Percentiles rank a stretch among this genome's conserved stretches.
Evolutionary conservation across 306 rosid species (phyloP).

Genomic region (Acacia melanoxylon): DNA sequence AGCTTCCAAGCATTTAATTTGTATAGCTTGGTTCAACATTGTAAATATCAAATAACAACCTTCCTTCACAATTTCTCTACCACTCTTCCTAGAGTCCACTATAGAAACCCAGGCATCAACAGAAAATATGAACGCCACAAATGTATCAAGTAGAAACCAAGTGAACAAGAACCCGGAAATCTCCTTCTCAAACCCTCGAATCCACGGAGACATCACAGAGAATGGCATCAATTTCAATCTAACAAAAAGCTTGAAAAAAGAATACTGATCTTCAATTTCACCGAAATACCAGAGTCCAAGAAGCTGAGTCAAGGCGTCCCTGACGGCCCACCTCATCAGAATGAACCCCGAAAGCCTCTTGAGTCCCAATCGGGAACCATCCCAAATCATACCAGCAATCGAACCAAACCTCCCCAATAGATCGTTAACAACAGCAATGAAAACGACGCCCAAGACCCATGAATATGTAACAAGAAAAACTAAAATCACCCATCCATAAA

Average conservation of each 20-base stretch:
- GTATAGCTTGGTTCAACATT: slow-evolving; percentile 77
- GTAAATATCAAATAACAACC: slow-evolving; percentile 77
- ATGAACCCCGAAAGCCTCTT: slow-evolving; percentile 94
- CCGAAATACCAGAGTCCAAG: slow-evolving; percentile 95
- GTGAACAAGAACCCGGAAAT: slow-evolving; percentile 75
- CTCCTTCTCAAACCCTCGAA: slow-evolving; percentile 85
- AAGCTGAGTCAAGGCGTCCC: slow-evolving; percentile 96
- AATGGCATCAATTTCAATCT: slow-evolving; percentile 97
- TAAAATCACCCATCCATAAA: slow-evolving; percentile 86
- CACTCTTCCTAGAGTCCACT: slow-evolving; percentile 81
- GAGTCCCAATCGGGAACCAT: slow-evolving; percentile 85
- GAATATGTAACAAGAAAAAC: slow-evolving; percentile 87
- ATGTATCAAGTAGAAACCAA: slow-evolving; percentile 75
- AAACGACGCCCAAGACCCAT: slow-evolving; percentile 86
- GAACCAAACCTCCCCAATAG: slow-evolving; percentile 70
- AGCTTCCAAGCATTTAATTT: slow-evolving; percentile 82
- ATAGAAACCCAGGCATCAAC: slow-evolving; percentile 98
- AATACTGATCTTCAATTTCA: slow-evolving; percentile 93
- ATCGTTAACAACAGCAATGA: slow-evolving; percentile 70
- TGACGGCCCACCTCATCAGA: slow-evolving; percentile 94
- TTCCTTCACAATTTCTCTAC: slow-evolving; percentile 87
- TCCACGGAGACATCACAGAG: slow-evolving; percentile 94
- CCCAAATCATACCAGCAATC: slow-evolving; percentile 64
- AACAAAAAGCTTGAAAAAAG: slow-evolving; percentile 90
- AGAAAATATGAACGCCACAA: slow-evolving; percentile 76